phyloP scores from a whole-genome alignment of 2,329 filamentous ascomycete genomes.

The Metarhizium rileyi region DNA sequence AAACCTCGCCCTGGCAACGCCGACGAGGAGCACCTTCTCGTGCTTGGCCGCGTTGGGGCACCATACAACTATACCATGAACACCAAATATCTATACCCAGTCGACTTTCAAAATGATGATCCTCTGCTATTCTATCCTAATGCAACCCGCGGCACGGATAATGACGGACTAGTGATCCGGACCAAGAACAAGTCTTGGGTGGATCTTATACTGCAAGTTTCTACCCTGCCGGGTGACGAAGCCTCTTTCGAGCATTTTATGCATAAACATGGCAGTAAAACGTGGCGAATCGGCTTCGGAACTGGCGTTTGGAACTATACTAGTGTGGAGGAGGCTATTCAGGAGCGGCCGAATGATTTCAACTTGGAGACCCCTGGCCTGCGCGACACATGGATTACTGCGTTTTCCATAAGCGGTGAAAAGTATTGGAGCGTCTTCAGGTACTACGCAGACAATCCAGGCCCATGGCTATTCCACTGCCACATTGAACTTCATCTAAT shows the following conservation, averaged over 20 bases:
- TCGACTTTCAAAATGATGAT: constrained; percentile 2
- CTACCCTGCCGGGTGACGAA: constrained; percentile 11
- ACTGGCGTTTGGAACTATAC: constrained; percentile 29
- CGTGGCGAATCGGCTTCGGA: constrained; percentile 30
- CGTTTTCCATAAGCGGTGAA: background rate
- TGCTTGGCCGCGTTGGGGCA: background rate
- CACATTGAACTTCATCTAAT: constrained; percentile 37
- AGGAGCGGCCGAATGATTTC: constrained; percentile 26
- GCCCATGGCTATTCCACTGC: constrained; percentile 38
- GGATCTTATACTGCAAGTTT: constrained; percentile 20
- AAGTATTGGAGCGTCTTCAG: constrained; percentile 30
- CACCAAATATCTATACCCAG: background rate
- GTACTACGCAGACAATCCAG: constrained; percentile 35
- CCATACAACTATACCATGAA: constrained; percentile 1
- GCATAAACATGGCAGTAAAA: constrained; percentile 39
- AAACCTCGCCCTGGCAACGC: background rate
- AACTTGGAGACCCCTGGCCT: constrained; percentile 33
- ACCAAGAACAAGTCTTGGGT: constrained; percentile 24
- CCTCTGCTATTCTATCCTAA: constrained; percentile 3
- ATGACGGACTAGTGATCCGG: constrained; percentile 3
- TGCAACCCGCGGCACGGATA: background rate
- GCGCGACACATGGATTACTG: constrained; percentile 23
- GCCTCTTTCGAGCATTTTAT: constrained; percentile 15
- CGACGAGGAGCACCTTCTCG: background rate
- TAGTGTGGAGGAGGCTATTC: constrained; percentile 28